Evolutionary conservation across 2,329 filamentous ascomycete genomes (phyloP).

Genomic region (Apiospora koreana): DNA sequence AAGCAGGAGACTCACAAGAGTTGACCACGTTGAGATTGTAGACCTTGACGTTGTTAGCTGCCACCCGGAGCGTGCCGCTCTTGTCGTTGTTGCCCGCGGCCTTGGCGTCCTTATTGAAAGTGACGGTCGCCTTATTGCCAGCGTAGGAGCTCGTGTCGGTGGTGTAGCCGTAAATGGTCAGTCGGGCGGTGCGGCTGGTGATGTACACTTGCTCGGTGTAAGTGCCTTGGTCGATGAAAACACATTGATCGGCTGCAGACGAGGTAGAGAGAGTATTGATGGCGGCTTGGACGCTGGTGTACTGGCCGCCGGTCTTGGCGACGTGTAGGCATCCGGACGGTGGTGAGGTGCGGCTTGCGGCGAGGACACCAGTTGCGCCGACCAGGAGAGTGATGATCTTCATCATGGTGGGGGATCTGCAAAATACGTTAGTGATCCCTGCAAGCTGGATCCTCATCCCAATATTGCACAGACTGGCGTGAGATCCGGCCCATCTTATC

Average conservation of each 20-base stretch:
- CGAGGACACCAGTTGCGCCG: conserved; percentile 22
- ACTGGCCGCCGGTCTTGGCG: conserved; percentile 37
- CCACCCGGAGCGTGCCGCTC: conserved; percentile 47
- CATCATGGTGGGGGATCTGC: conserved; percentile 4
- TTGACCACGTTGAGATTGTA: conserved; percentile 62
- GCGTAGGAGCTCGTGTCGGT: conserved; percentile 50
- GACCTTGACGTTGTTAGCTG: conserved; percentile 53
- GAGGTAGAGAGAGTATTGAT: conserved; percentile 58
- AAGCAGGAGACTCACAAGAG: conserved; percentile 27
- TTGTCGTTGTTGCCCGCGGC: conserved; percentile 52
- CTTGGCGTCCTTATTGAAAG: conserved; percentile 45
- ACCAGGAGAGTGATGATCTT: conserved; percentile 9
- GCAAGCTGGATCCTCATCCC: too few relatives aligned
- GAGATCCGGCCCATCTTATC: neutral
- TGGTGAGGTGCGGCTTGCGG: conserved; percentile 35
- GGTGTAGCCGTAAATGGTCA: conserved; percentile 63
- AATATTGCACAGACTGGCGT: neutral
- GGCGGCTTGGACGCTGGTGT: conserved; percentile 51
- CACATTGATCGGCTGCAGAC: conserved; percentile 51
- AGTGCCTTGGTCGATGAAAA: conserved; percentile 63
- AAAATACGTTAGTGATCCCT: neutral
- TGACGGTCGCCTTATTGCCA: conserved; percentile 58
- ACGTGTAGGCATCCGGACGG: conserved; percentile 55
- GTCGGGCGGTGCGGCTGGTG: conserved; percentile 42
- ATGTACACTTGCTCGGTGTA: conserved; percentile 64